Base-by-base conservation (phyloP, 2,329 filamentous ascomycete genomes). In the Trichophyton simii region DNA sequence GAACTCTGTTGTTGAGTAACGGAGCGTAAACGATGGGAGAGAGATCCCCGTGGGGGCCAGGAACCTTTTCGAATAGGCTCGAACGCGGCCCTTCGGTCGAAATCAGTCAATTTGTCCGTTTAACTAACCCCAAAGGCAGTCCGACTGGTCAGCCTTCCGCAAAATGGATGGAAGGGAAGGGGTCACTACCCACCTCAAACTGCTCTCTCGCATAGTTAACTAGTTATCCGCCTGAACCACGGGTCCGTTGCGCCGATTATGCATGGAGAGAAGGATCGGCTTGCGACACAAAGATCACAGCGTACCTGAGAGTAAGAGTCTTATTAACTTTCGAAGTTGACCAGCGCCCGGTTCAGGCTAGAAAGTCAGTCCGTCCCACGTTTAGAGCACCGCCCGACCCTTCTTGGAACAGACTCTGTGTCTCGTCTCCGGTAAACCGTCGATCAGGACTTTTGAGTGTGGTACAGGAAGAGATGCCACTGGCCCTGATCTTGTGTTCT, bases 251-350 rank as follows among this genome's bases (percentile, higher is more conserved):
- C 52, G 31, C 52, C 15, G 31, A 55, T 20, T 34, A 55, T 55
- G 52, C 52, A 55, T 55, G 50, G 52, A 18, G 28, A 28, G 52
- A n/a, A 52, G 52, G 52, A 55, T 55, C 52, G 52, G 18, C 28
- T 20, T 55, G 52, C 52, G 31, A 55, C 52, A 55, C 52, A 55
- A 55, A 55, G 28, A 36, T 22, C 44, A 20, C 44, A 11, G 44
- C 22, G 46, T 52, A n/a, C 46, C 46, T 52, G 46, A 28, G 22
- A 28, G 46, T 6, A 28, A 9, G 20, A 15, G 11, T 34, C 48
- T 13, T 52, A 52, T 25, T 55, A 55, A 55, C 7, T 28, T 34
- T n/a, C 6, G 52, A 34, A 18, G 25, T 28, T 36, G 52, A 55
- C 52, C 28, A 18, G n/a, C 31, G 31, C 52, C 52, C 52, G 18